Conservation (phyloP, 2,329 filamentous ascomycete genomes). For the Trichoderma aggressivum region DNA sequence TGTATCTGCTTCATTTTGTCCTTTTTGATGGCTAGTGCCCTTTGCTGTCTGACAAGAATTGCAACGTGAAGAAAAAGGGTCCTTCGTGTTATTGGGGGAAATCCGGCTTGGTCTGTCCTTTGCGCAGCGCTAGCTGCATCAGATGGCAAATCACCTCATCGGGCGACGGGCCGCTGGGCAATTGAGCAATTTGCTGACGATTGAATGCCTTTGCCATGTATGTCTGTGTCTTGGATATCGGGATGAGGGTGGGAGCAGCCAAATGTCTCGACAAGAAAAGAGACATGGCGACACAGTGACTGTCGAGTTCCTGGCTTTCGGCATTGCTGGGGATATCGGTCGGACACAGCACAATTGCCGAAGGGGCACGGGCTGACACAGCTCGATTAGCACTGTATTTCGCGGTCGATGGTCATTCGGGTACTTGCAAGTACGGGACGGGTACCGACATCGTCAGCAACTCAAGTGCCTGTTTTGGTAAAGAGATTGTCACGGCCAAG, state of each 20-base stretch:
- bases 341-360: conserved; percentile 13
- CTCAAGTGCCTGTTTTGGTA: not conserved
- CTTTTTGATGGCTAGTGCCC: not conserved
- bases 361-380: conserved; percentile 1
- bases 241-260: not conserved
- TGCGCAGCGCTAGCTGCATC: not conserved
- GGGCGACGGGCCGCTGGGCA: conserved; percentile 6
- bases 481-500: not conserved
- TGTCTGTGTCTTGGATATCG: not conserved
- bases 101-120: not conserved
- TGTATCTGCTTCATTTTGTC: not conserved
- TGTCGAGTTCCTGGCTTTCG: not conserved
- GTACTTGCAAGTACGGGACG: not conserved
- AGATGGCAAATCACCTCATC: conserved; percentile 12
- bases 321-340: not conserved
- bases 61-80: not conserved
- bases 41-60: conserved; percentile 4
- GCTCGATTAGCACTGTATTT: conserved; percentile 7
- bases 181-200: not conserved
- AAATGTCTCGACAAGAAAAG: not conserved
- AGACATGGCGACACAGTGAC: not conserved
- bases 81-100: not conserved
- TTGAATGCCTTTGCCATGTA: not conserved
- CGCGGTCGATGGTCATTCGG: not conserved
- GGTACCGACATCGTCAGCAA: not conserved